A percentile compares a stretch with the other conserved stretches of the same genome.
These are phyloP conservation scores for Phylloporus arenicola DNA, from an alignment of 768 basidiomycete genomes.

Conservation along the genomic window DNA sequence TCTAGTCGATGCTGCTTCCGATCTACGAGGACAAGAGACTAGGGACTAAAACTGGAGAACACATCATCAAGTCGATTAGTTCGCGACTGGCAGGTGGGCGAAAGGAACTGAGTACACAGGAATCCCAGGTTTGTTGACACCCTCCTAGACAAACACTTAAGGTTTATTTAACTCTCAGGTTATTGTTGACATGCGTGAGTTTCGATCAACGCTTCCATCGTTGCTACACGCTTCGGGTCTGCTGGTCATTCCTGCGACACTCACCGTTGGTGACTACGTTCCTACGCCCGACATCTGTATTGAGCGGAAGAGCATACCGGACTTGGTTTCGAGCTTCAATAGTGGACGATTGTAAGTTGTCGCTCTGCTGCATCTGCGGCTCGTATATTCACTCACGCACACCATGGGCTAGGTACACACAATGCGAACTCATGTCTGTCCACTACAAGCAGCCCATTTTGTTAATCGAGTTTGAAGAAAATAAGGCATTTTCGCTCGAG, in stretches of 20 bases:
- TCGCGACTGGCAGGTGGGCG: slow-evolving; percentile 84
- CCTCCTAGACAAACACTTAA: neutral
- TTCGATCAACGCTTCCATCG: slow-evolving; percentile 87
- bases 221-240: slow-evolving; percentile 79
- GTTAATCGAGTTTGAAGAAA: slow-evolving; percentile 96
- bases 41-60: slow-evolving; percentile 39
- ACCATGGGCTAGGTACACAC: slow-evolving; percentile 65
- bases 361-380: neutral
- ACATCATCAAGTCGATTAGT: slow-evolving; percentile 75
- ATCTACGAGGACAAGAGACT: slow-evolving; percentile 59
- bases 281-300: slow-evolving; percentile 93
- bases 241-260: slow-evolving; percentile 81
- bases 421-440: slow-evolving; percentile 94
- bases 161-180: slow-evolving; percentile 46
- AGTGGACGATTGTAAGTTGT: slow-evolving; percentile 82
- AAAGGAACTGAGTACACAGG: slow-evolving; percentile 57
- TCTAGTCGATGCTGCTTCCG: slow-evolving; percentile 84
- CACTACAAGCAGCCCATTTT: slow-evolving; percentile 93
- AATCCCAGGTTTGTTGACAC: slow-evolving; percentile 47
- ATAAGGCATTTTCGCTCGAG: slow-evolving; percentile 89
- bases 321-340: slow-evolving; percentile 89
- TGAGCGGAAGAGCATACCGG: slow-evolving; percentile 91
- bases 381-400: neutral
- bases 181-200: slow-evolving; percentile 95
- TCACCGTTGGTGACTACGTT: slow-evolving; percentile 96